A percentile compares a stretch with the other conserved stretches of the same genome.
Conservation (phyloP, 2,329 filamentous ascomycete genomes). For the Verticillium isaacii region DNA sequence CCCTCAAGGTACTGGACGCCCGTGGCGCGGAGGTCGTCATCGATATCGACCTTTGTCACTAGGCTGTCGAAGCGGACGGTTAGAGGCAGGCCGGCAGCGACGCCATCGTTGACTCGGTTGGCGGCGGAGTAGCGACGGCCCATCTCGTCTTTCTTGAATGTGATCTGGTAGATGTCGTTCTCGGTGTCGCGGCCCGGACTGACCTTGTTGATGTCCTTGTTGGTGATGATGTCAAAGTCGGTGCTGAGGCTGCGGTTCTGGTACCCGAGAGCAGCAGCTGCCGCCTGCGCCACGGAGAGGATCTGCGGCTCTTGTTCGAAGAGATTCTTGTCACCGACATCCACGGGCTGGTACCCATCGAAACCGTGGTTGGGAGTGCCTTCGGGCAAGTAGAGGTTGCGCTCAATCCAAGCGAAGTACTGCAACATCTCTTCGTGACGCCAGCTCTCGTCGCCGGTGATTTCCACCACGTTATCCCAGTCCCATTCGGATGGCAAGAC, state of each 20-base stretch:
- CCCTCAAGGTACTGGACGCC: background rate
- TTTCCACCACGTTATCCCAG: conserved; percentile 39
- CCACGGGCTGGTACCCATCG: conserved; percentile 35
- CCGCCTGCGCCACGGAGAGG: conserved; percentile 34
- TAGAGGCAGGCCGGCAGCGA: conserved; percentile 39
- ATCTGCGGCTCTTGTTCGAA: conserved; percentile 38
- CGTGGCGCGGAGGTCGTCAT: background rate
- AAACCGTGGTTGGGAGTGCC: conserved; percentile 39
- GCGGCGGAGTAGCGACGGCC: background rate
- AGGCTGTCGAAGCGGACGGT: conserved; percentile 29
- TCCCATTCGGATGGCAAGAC: conserved; percentile 44
- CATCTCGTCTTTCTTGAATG: conserved; percentile 1
- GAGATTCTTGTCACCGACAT: conserved; percentile 35
- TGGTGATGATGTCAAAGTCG: conserved; percentile 29
- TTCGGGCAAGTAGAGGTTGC: conserved; percentile 34
- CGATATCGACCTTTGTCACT: conserved; percentile 24
- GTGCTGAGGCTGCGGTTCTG: conserved; percentile 4
- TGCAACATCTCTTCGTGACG: conserved; percentile 41
- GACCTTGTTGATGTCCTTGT: conserved; percentile 39
- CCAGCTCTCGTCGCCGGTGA: conserved; percentile 49
- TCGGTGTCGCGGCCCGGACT: conserved; percentile 31
- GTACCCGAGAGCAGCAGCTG: conserved; percentile 24
- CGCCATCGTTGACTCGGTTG: conserved; percentile 8
- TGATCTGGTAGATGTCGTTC: conserved; percentile 18
- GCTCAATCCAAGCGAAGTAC: conserved; percentile 42